Evolutionary conservation across 805 yeast genomes (phyloP).

Genomic region (Myxozyma geophila): DNA sequence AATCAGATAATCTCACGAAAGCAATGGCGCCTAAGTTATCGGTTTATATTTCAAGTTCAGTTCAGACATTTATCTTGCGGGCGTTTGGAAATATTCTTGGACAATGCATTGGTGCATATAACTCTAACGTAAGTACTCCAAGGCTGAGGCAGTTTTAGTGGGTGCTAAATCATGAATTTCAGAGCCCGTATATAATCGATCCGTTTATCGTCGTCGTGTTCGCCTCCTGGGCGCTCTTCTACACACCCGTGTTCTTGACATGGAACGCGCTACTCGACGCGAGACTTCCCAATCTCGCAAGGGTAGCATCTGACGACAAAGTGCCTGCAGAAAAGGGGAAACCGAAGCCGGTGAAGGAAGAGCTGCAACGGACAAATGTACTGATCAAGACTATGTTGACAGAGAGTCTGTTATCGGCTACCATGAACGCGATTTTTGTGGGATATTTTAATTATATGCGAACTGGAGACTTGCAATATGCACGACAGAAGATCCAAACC

Average conservation of each 20-base stretch:
- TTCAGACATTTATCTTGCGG: slow-evolving; percentile 15
- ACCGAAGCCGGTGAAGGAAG: not conserved
- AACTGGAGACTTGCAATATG: slow-evolving; percentile 12
- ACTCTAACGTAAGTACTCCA: slow-evolving; percentile 5
- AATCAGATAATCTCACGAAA: not conserved
- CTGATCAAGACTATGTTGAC: slow-evolving; percentile 20
- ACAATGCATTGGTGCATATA: slow-evolving; percentile 14
- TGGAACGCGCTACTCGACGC: slow-evolving; percentile 21
- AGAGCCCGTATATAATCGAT: not conserved
- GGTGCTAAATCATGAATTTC: too few relatives aligned
- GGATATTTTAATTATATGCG: slow-evolving; percentile 10
- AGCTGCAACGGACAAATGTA: slow-evolving; percentile 15
- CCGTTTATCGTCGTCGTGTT: slow-evolving; percentile 6
- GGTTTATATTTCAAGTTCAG: slow-evolving; percentile 11
- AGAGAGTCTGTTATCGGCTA: slow-evolving; percentile 19
- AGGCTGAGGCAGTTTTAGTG: too few relatives aligned
- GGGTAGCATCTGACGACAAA: not conserved
- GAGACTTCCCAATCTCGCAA: slow-evolving; percentile 7
- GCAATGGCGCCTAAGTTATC: slow-evolving; percentile 1
- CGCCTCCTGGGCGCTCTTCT: slow-evolving; percentile 21
- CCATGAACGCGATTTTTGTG: slow-evolving; percentile 22
- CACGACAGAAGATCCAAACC: slow-evolving; percentile 2
- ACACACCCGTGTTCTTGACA: slow-evolving; percentile 19
- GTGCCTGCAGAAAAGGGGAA: not conserved
- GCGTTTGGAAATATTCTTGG: slow-evolving; percentile 20